phyloP scores from a whole-genome alignment of 352 stramenopile species.

The Phytophthora tubulina region DNA sequence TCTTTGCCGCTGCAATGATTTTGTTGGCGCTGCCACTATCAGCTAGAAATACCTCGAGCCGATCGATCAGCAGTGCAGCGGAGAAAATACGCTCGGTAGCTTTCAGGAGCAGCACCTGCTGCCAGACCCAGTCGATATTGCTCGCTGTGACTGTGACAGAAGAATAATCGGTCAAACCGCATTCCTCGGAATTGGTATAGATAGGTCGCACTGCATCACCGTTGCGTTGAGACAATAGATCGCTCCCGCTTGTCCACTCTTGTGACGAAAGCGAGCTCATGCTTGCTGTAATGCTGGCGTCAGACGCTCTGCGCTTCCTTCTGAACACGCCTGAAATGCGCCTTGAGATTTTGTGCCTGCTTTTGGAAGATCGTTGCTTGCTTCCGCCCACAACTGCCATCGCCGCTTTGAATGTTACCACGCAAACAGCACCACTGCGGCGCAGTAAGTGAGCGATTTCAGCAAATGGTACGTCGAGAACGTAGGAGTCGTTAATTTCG shows the following conservation, averaged over 20 bases:
- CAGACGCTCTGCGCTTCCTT: conserved; percentile 31
- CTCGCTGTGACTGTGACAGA: conserved; percentile 48
- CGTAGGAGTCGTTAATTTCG: conserved; percentile 71
- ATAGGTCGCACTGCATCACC: conserved; percentile 1
- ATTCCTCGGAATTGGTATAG: neutral
- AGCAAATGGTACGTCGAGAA: conserved; percentile 61
- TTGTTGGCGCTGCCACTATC: conserved; percentile 30
- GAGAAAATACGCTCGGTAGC: conserved; percentile 81
- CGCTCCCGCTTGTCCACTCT: conserved; percentile 29
- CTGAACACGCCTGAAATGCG: conserved; percentile 62
- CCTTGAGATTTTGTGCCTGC: conserved; percentile 48
- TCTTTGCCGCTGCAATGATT: conserved; percentile 36
- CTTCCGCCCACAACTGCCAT: conserved; percentile 48
- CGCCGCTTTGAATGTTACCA: conserved; percentile 71
- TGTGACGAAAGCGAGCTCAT: conserved; percentile 34
- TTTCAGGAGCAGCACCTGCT: conserved; percentile 76
- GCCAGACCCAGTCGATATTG: conserved; percentile 80
- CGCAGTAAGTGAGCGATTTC: conserved; percentile 72
- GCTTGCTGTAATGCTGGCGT: conserved; percentile 34
- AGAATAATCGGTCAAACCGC: conserved; percentile 66
- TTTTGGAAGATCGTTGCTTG: conserved; percentile 24
- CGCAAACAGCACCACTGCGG: conserved; percentile 51
- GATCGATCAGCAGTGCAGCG: conserved; percentile 67
- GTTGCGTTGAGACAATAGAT: conserved; percentile 17
- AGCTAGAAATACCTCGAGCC: conserved; percentile 69